These are phyloP conservation scores for Exsudoporus frostii DNA, from an alignment of 768 basidiomycete species.

Conservation along the genomic window DNA sequence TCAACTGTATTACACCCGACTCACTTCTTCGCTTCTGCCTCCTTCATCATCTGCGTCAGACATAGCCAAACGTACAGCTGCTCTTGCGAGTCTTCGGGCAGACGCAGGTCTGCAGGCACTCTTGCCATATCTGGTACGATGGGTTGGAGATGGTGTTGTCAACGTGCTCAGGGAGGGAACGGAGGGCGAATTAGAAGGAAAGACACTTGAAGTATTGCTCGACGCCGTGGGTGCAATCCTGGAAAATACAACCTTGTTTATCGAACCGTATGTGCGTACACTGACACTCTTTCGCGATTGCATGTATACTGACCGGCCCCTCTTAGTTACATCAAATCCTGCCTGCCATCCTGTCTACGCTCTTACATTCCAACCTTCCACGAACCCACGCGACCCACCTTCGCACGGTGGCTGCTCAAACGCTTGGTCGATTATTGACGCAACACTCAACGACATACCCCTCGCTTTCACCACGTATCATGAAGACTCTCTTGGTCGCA, in stretches of 20 bases:
- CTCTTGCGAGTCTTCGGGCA: conserved; percentile 81
- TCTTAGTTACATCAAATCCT: conserved; percentile 90
- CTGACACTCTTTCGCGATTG: neutral
- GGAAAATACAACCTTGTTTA: conserved; percentile 84
- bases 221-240: conserved; percentile 83
- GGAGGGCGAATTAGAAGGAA: conserved; percentile 63
- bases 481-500: conserved; percentile 90
- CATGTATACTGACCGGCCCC: neutral
- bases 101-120: conserved; percentile 92
- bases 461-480: conserved; percentile 80
- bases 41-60: conserved; percentile 40
- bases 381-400: conserved; percentile 61
- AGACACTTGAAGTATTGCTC: conserved; percentile 73
- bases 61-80: conserved; percentile 75
- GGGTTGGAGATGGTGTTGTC: conserved; percentile 89
- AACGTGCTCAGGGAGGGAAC: conserved; percentile 46
- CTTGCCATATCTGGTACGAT: conserved; percentile 89
- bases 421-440: conserved; percentile 75
- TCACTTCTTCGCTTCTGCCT: conserved; percentile 79
- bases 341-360: conserved; percentile 86
- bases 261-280: conserved; percentile 90
- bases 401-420: conserved; percentile 79
- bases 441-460: conserved; percentile 89
- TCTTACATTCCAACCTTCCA: conserved; percentile 85
- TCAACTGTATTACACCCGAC: conserved; percentile 89